Evolutionary conservation across 305 asterid species (phyloP).

Genomic region (Fraxinus sp.): DNA sequence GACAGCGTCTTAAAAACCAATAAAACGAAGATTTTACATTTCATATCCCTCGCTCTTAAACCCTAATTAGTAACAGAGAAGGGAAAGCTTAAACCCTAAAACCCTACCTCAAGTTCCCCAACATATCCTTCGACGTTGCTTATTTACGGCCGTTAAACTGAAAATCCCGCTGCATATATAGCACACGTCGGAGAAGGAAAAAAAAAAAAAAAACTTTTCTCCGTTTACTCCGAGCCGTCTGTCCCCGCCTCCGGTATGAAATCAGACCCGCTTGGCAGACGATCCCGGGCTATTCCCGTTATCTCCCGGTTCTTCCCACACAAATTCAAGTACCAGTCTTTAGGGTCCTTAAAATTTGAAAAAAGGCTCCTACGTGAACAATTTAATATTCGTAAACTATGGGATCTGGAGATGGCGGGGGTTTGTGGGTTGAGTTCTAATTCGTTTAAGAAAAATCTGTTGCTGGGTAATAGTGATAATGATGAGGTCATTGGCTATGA

Average conservation of each 20-base stretch:
- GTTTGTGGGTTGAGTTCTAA: constrained; percentile 68
- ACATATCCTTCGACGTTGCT: neutral
- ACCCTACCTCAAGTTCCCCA: constrained; percentile 30
- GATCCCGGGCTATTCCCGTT: constrained; percentile 37
- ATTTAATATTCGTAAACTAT: constrained; percentile 31
- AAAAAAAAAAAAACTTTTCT: constrained; percentile 37
- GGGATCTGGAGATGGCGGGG: constrained; percentile 45
- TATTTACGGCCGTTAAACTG: neutral
- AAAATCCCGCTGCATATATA: neutral
- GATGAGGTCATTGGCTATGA: constrained; percentile 25
- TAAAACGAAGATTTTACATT: neutral
- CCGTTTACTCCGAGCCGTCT: constrained; percentile 27
- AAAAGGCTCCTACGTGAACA: constrained; percentile 25
- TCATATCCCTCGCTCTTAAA: constrained; percentile 12
- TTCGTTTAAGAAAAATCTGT: constrained; percentile 47
- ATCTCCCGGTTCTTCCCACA: constrained; percentile 61
- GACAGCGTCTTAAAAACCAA: neutral
- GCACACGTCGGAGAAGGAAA: constrained; percentile 42
- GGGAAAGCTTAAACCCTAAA: constrained; percentile 26
- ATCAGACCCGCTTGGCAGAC: constrained; percentile 17
- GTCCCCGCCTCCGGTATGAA: constrained; percentile 29
- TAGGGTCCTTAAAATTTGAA: constrained; percentile 32
- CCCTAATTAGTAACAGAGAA: constrained; percentile 18
- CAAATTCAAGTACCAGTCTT: constrained; percentile 45
- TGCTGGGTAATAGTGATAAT: constrained; percentile 55